Base-by-base conservation (phyloP, 2,329 filamentous ascomycete species). In the Aschersonia sp. region DNA sequence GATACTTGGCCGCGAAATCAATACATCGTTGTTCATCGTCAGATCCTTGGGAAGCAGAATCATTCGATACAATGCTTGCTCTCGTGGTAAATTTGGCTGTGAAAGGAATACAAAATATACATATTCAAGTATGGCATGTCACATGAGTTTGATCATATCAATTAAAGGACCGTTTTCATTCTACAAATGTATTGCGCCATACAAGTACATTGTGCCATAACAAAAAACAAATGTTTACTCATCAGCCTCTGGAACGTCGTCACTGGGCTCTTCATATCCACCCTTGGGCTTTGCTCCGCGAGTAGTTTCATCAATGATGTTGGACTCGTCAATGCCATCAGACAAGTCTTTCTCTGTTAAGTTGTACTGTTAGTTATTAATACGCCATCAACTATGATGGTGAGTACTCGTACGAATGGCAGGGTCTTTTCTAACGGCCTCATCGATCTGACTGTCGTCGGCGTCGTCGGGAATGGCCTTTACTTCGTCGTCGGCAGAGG, bases 401-500 rank as follows among this genome's bases (percentile, higher is more conserved):
- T 9, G 12, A 40, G 5, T 30, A n/a, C 6, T 43, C 48, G n/a
- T 31, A 49, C 48, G 41, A 10, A 49, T 44, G 30, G 44, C 48
- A 12, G 40, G 48, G 35, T 49, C 48, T 43, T 49, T 42, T 10
- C 28, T 10, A 9, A 49, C 48, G 4, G 43, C 32, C 5, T 44
- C 40, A 31, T 49, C 48, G 29, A 49, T 30, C 12, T 42, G 45
- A 0, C 40, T 41, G 10, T 49, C 48, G 45, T 47, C 40, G 3
- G 30, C 45, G 31, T 49, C 48, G n/a, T 49, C 48, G n/a, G 48
- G 48, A 9, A 49, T 40, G 5, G 44, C 28, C 45, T 49, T 49
- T 40, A 47, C 45, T 10, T 47, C 44, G 12, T 46, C 31, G 32
- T 44, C 48, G 12, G 5, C 44, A 9, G 48, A 5, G 9, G 42